These are phyloP conservation scores for Scheffersomyces quercinus DNA, from an alignment of 1,139 yeast genomes.

Conservation along the genomic window DNA sequence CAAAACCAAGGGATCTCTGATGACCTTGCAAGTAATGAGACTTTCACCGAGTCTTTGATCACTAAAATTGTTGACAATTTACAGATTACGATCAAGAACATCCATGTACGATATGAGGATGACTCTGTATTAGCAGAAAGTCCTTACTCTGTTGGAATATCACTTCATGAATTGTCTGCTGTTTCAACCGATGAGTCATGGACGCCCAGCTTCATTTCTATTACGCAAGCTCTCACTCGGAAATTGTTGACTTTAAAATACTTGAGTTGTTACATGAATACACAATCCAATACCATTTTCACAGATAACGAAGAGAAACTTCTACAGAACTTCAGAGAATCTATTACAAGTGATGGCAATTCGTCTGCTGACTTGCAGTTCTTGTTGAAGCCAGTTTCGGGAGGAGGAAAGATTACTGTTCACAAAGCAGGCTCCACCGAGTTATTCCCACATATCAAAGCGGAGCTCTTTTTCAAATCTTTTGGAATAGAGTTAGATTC, in stretches of 20 bases:
- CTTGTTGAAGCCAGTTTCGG: slow-evolving; percentile 84
- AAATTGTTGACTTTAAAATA: slow-evolving; percentile 77
- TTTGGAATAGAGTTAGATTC: slow-evolving; percentile 84
- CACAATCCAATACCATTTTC: slow-evolving; percentile 55
- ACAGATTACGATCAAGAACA: slow-evolving; percentile 89
- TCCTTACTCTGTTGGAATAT: slow-evolving; percentile 83
- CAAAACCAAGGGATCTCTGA: slow-evolving; percentile 41
- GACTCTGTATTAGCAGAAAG: slow-evolving; percentile 59
- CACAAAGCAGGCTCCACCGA: slow-evolving; percentile 78
- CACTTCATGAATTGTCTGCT: slow-evolving; percentile 85
- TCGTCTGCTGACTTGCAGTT: slow-evolving; percentile 50
- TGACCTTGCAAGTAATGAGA: slow-evolving; percentile 57
- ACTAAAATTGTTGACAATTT: slow-evolving; percentile 91
- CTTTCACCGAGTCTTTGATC: slow-evolving; percentile 82
- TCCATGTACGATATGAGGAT: slow-evolving; percentile 92
- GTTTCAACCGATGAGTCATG: slow-evolving; percentile 85
- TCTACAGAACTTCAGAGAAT: slow-evolving; percentile 40
- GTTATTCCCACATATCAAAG: slow-evolving; percentile 66
- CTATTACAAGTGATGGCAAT: slow-evolving; percentile 24
- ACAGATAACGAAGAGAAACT: slow-evolving; percentile 45
- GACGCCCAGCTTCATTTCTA: slow-evolving; percentile 83
- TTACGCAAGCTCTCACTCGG: slow-evolving; percentile 65
- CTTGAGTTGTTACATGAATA: slow-evolving; percentile 83
- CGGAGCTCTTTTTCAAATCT: slow-evolving; percentile 82
- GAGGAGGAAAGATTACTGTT: slow-evolving; percentile 78